phyloP scores from a whole-genome alignment of 2,329 filamentous ascomycete species.

The Cercospora brassicicola region DNA sequence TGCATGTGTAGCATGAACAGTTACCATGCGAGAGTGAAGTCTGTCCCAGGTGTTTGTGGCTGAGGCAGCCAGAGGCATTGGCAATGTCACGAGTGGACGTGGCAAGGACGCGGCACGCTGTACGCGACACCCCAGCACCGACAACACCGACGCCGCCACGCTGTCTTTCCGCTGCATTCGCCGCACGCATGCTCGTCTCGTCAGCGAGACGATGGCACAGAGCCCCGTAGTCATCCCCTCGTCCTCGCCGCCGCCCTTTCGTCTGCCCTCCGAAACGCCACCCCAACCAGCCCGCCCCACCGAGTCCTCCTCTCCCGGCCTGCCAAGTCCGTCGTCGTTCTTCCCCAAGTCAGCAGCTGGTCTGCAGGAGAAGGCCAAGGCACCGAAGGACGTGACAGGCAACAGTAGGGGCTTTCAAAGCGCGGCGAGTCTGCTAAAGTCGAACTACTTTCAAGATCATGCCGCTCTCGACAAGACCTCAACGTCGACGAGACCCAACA shows the following conservation, averaged over 20 bases:
- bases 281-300: conserved; percentile 10
- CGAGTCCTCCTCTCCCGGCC: conserved; percentile 25
- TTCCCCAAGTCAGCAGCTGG: conserved; percentile 10
- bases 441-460: conserved; percentile 5
- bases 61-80: background rate
- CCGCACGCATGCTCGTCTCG: background rate
- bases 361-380: conserved; percentile 3
- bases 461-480: background rate
- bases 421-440: conserved; percentile 17
- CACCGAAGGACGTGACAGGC: conserved; percentile 5
- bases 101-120: background rate
- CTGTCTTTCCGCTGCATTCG: background rate
- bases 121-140: background rate
- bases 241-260: conserved; percentile 26
- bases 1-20: background rate
- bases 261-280: conserved; percentile 24
- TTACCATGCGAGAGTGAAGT: background rate
- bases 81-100: background rate
- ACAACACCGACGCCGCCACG: background rate
- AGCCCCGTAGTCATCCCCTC: conserved; percentile 31
- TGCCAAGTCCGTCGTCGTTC: conserved; percentile 24
- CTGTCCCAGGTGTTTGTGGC: background rate
- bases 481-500: background rate
- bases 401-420: conserved; percentile 21
- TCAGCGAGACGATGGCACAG: conserved; percentile 3